Conservation (phyloP, 441 rosid genomes). For the Croton setiger region DNA sequence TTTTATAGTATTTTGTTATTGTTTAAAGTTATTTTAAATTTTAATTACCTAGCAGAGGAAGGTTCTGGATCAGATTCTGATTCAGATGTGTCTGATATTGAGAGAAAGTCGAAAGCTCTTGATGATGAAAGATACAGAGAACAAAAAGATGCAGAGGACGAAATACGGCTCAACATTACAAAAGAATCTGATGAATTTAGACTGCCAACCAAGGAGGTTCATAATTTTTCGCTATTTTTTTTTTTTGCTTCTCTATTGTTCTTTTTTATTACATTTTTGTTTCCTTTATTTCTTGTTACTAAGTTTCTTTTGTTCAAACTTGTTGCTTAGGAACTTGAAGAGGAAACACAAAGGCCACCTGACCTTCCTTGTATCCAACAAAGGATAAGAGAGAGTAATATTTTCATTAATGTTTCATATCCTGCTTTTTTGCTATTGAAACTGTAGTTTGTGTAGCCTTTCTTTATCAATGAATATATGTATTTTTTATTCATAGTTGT, state of each 20-base stretch:
- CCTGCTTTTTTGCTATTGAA: not conserved
- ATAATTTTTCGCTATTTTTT: not conserved
- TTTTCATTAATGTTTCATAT: conserved; percentile 1
- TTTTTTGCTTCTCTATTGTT: not conserved
- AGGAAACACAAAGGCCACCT: conserved; percentile 64
- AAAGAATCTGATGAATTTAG: conserved; percentile 82
- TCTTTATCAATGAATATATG: not conserved
- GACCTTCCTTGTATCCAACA: conserved; percentile 65
- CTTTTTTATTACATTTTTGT: not conserved
- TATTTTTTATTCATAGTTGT: conserved; percentile 48
- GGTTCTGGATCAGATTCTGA: conserved; percentile 38
- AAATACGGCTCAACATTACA: conserved; percentile 64
- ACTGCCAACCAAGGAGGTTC: conserved; percentile 76
- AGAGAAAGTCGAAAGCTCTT: conserved; percentile 51
- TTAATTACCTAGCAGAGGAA: conserved; percentile 30
- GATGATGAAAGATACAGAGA: conserved; percentile 50
- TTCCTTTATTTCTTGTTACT: conserved; percentile 4
- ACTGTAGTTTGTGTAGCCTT: conserved; percentile 2
- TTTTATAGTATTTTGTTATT: not conserved
- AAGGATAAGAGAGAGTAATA: conserved; percentile 74
- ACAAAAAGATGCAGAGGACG: conserved; percentile 59
- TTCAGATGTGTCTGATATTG: conserved; percentile 66
- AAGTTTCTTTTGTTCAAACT: conserved; percentile 9
- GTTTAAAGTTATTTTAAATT: conserved; percentile 2
- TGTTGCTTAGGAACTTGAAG: conserved; percentile 71